Evolutionary conservation across 345 rosid species (phyloP), one percentile per base, ranked within the genome.

Genomic region (Sonneratia alba): DNA sequence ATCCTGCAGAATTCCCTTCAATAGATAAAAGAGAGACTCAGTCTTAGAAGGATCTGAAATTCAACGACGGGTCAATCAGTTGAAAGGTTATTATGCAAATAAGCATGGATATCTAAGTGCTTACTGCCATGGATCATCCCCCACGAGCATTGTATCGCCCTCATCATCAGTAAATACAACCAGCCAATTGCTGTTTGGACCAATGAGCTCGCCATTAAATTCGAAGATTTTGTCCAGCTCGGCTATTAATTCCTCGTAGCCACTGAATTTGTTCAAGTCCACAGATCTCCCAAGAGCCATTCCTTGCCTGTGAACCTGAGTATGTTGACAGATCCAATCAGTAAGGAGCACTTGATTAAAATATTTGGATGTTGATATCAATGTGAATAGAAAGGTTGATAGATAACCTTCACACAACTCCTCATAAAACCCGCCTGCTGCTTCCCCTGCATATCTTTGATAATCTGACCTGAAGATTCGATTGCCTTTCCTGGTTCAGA

Each of bases 101-200:
- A 36, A 24, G 62, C 59, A 36, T 18, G 47, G 65, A 63, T 19
- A 65, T 49, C 10, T 14, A 53, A 59, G 61, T 34, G 64, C 89
- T 78, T 85, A 85, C 89, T 78, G 78, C 89, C 89, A 85, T 62
- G 89, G 89, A 72, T 85, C 89, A 67, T 85, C 89, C 78, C 89
- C 89, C 66, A 81, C 84, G 22, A 83, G 87, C 89, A 85, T 85
- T 83, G 77, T 85, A 73, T 85, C 89, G 24, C 81, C 84, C 66
- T 85, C 89, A 38, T 85, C 83, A 43, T 85, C 89, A 3, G 84
- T 85, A 64, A 81, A 85, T 34, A 85, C 87, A 65, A 85, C 77
- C 76, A 80, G 55, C 89, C 89, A 85, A n/a, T 80, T 73, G 66
- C 77, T 83, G 67, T 67, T 78, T 6, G 81, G 75, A 70, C 76